Percentiles rank a stretch among this genome's conserved stretches.
These are phyloP conservation scores for Vicia villosa DNA, from an alignment of 306 rosid genomes.

Conservation along the genomic window DNA sequence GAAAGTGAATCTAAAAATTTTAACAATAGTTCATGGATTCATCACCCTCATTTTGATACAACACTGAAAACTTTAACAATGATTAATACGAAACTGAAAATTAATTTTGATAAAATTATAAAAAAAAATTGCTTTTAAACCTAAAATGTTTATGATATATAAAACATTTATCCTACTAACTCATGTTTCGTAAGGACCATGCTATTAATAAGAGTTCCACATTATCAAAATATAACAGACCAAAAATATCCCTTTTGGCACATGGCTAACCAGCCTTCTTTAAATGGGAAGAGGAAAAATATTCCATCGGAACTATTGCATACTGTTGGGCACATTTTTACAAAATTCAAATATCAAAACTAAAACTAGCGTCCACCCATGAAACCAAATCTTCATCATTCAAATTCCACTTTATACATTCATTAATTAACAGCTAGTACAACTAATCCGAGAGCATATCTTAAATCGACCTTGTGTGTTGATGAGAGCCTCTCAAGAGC, in stretches of 20 bases:
- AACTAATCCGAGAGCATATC: slow-evolving; percentile 37
- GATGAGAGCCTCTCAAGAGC: slow-evolving; percentile 53
- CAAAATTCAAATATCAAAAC: slow-evolving; percentile 15
- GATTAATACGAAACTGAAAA: too few species aligned
- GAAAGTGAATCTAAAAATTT: too few species aligned
- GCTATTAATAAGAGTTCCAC: too few species aligned
- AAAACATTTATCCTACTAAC: too few species aligned
- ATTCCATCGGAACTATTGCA: neutral
- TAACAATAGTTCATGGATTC: too few species aligned
- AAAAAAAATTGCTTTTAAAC: too few species aligned
- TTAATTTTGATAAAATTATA: too few species aligned
- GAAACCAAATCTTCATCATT: slow-evolving; percentile 29
- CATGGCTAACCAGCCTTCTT: neutral
- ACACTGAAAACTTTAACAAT: too few species aligned
- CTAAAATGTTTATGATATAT: too few species aligned
- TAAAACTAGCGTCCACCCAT: slow-evolving; percentile 13
- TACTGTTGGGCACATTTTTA: slow-evolving; percentile 8
- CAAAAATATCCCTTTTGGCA: too few species aligned
- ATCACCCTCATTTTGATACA: too few species aligned
- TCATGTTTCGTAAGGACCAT: too few species aligned
- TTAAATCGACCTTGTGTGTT: slow-evolving; percentile 50
- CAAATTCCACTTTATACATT: slow-evolving; percentile 28
- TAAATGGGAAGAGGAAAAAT: neutral
- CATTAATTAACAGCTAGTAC: slow-evolving; percentile 31
- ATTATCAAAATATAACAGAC: neutral